Base-by-base conservation (phyloP, 306 rosid genomes). In the Quillaja saponaria region DNA sequence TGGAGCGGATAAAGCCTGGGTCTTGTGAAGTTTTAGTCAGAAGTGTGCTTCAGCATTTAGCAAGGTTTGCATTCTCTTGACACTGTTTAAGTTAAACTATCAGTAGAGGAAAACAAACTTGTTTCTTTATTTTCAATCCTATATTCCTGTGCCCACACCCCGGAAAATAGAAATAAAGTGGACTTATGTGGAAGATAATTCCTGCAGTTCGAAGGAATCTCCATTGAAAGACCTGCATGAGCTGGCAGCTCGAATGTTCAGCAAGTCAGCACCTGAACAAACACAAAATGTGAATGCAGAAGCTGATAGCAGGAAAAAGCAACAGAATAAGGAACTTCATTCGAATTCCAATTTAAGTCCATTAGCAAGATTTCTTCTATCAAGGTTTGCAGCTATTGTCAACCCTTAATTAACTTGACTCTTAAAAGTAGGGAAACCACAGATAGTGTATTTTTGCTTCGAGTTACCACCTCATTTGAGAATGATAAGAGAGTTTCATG, bases 291-390 rank as follows among this genome's bases (percentile, higher is more conserved):
- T 47, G 8, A 70, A 45, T 14, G 46, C 78, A 0, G 91, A 83
- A 55, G 67, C 81, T 5, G 82, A 81, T 69, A 79, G 35, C 78
- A 57, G 75, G 71, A 89, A 72, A 73, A 85, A 61, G 73, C 95
- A 74, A 74, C 91, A 71, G 63, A 81, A 71, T 80, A 86, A 71
- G 84, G 96, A 85, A 33, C 69, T 57, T 41, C 82, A 83, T 74
- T 68, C 94, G 49, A 79, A 85, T 60, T 76, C 90, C 72, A 94
- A 87, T 72, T 74, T 87, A 71, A 94, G 96, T 66, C 90, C 99
- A 12, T 91, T 94, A 4, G 99, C 99, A 42, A 81, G 96, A 81
- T 94, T 94, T 80, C 87, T 94, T 81, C 90, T 94, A 58, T 87
- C 99, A 42, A 94, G 99, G 99, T 94, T 68, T 51, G 76, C 68